Evolutionary conservation across 192 early-diverging fungal genomes (phyloP).

Genomic region (Backusella psychrophila): DNA sequence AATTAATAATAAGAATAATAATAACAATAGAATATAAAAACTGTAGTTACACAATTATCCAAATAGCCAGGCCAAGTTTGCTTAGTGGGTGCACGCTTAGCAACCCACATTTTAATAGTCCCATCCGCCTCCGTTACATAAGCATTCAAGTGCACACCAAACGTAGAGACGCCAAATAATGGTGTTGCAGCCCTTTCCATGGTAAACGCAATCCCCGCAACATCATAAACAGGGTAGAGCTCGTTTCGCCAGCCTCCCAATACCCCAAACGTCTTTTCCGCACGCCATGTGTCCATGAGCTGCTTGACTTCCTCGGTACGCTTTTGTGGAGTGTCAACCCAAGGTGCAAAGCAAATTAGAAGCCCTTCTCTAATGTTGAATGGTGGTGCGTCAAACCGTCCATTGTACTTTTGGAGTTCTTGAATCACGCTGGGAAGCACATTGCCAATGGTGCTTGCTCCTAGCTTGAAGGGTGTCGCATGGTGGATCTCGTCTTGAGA

Average conservation of each 20-base stretch:
- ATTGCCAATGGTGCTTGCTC: conserved; percentile 36
- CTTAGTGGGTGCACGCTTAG: conserved; percentile 71
- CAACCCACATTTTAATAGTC: conserved; percentile 84
- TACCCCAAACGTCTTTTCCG: conserved; percentile 29
- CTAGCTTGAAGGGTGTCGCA: conserved; percentile 36
- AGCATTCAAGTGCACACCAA: conserved; percentile 91
- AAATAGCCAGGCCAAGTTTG: conserved; percentile 85
- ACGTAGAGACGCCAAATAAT: conserved; percentile 81
- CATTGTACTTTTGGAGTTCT: conserved; percentile 39
- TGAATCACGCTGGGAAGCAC: conserved; percentile 32
- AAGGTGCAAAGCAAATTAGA: conserved; percentile 35
- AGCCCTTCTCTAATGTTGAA: conserved; percentile 41
- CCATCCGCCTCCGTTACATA: conserved; percentile 46
- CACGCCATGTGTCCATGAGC: conserved; percentile 40
- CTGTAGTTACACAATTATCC: conserved; percentile 57
- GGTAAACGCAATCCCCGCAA: conserved; percentile 45
- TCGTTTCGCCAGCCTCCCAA: conserved; percentile 80
- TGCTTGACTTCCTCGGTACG: conserved; percentile 29
- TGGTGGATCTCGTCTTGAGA: conserved; percentile 10
- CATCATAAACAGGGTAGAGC: conserved; percentile 77
- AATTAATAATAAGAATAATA: neutral
- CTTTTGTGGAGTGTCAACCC: conserved; percentile 29
- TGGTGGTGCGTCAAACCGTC: conserved; percentile 13
- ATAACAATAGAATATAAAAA: neutral
- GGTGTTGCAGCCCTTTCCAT: conserved; percentile 81